phyloP scores from a whole-genome alignment of 192 early-diverging fungal species.

The Obelidium mucronatum region DNA sequence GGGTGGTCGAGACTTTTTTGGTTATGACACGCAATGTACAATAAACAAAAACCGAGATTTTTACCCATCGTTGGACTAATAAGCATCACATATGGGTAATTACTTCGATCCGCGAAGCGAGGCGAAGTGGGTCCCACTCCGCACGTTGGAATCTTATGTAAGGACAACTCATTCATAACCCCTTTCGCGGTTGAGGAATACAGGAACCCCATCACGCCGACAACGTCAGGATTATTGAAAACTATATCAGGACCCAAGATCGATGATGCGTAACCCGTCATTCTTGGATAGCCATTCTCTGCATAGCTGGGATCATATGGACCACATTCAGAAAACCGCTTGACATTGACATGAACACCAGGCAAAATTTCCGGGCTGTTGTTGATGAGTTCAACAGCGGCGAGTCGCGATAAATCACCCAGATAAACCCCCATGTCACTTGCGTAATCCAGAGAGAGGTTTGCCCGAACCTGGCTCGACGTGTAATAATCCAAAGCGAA shows the following conservation, averaged over 20 bases:
- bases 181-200: not conserved
- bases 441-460: not conserved
- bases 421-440: not conserved
- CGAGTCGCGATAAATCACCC: not conserved
- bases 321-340: constrained; percentile 19
- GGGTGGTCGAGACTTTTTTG: not conserved
- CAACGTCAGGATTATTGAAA: not conserved
- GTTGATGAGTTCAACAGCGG: constrained; percentile 13
- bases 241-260: not conserved
- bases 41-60: not conserved
- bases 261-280: constrained; percentile 7
- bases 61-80: not conserved
- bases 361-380: constrained; percentile 1
- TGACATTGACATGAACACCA: constrained; percentile 6
- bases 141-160: constrained; percentile 1
- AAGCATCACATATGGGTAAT: constrained; percentile 23
- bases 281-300: not conserved
- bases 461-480: not conserved
- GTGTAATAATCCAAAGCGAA: not conserved
- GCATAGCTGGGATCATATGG: not conserved
- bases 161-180: not conserved
- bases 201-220: not conserved
- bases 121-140: not conserved
- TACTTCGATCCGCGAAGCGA: constrained; percentile 1
- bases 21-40: not conserved